These are phyloP conservation scores for Casuarina equisetifolia DNA, from an alignment of 306 rosid genomes.

Conservation along the genomic window DNA sequence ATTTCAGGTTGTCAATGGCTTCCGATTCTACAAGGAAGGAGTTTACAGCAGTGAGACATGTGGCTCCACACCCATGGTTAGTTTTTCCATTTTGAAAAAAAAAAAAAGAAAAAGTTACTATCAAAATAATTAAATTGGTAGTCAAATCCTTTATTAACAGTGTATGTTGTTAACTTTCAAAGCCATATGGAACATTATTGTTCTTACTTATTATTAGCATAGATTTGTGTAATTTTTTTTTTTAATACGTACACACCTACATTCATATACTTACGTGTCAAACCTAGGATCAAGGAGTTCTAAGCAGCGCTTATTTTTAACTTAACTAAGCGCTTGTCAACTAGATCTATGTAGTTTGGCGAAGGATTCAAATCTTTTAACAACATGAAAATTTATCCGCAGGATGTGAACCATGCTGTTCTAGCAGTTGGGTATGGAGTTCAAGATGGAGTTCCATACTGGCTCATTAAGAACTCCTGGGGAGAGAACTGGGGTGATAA, in stretches of 20 bases:
- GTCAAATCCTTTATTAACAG: background rate
- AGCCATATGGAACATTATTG: background rate
- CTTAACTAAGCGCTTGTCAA: too few relatives aligned
- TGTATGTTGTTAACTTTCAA: background rate
- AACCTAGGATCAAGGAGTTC: too few relatives aligned
- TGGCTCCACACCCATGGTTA: slow-evolving; percentile 70
- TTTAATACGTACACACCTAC: background rate
- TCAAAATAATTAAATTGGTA: background rate
- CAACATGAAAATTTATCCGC: slow-evolving; percentile 32
- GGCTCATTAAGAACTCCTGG: slow-evolving; percentile 96
- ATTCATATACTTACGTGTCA: background rate
- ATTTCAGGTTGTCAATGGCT: slow-evolving; percentile 56
- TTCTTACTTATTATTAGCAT: background rate
- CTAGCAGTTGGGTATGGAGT: slow-evolving; percentile 94
- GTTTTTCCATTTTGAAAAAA: slow-evolving; percentile 16
- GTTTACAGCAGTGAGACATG: slow-evolving; percentile 75
- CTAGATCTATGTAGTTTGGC: background rate
- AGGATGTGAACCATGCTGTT: slow-evolving; percentile 99
- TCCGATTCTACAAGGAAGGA: slow-evolving; percentile 67
- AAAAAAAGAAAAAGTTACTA: too few relatives aligned
- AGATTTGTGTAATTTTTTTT: background rate
- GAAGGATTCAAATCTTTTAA: background rate
- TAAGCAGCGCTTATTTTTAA: too few relatives aligned
- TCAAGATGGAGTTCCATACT: slow-evolving; percentile 69
- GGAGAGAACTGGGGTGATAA: slow-evolving; percentile 78